These are phyloP conservation scores for Exophiala phaeomuriformis DNA, from an alignment of 2,329 filamentous ascomycete genomes.

Conservation along the genomic window DNA sequence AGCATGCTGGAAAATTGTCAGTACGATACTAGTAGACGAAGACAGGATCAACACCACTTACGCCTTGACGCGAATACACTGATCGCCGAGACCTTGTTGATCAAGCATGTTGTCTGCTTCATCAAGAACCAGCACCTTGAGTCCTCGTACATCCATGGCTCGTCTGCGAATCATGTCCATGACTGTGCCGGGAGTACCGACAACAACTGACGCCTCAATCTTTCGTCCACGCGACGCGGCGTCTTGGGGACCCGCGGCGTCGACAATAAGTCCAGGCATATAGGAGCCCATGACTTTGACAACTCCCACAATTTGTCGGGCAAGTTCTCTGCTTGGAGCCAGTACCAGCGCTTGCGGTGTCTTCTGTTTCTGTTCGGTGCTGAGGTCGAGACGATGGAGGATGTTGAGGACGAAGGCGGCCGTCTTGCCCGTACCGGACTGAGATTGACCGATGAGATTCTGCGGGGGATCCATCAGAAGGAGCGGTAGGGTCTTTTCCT, in stretches of 20 bases:
- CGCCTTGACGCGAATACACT: conserved; percentile 84
- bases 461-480: conserved; percentile 77
- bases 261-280: conserved; percentile 65
- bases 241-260: conserved; percentile 73
- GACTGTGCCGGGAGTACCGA: conserved; percentile 90
- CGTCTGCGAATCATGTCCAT: conserved; percentile 75
- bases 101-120: conserved; percentile 99
- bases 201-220: conserved; percentile 70
- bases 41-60: conserved; percentile 41
- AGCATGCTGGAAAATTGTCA: conserved; percentile 53
- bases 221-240: conserved; percentile 59
- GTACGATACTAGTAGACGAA: neutral
- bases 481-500: conserved; percentile 86
- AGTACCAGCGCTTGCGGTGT: conserved; percentile 78
- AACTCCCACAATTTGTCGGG: conserved; percentile 86
- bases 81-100: conserved; percentile 87
- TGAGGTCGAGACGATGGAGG: conserved; percentile 74
- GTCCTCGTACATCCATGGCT: conserved; percentile 61
- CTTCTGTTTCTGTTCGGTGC: conserved; percentile 47
- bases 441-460: conserved; percentile 98
- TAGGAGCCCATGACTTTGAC: conserved; percentile 78
- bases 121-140: conserved; percentile 83
- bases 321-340: conserved; percentile 87
- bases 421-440: conserved; percentile 97
- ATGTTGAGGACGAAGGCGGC: conserved; percentile 93